phyloP scores from a whole-genome alignment of 805 yeast genomes.

The Monosporozyma servazzii region DNA sequence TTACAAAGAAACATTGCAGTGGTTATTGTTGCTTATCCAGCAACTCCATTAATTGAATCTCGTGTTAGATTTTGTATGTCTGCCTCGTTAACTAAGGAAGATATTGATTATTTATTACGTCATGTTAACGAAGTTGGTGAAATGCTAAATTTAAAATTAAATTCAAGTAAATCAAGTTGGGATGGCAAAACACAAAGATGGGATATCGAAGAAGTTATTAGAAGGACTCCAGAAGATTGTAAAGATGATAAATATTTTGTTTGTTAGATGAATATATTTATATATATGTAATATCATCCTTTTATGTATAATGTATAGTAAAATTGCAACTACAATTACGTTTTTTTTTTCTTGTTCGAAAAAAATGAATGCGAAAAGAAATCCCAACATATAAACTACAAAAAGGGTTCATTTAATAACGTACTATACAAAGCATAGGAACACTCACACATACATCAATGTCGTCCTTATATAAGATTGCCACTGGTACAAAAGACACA shows the following conservation, averaged over 20 bases:
- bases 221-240: constrained; percentile 60
- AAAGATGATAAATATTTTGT: constrained; percentile 33
- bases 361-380: not conserved
- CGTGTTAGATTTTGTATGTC: constrained; percentile 91
- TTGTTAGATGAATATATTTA: constrained; percentile 6
- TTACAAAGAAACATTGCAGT: constrained; percentile 77
- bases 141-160: constrained; percentile 59
- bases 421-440: not conserved
- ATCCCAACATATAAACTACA: not conserved
- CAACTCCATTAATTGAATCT: constrained; percentile 83
- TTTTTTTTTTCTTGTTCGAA: not conserved
- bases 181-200: constrained; percentile 68
- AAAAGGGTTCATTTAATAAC: not conserved
- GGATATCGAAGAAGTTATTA: constrained; percentile 69
- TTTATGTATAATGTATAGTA: not conserved
- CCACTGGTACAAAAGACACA: constrained; percentile 48
- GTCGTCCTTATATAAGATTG: constrained; percentile 50
- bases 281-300: not conserved
- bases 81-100: constrained; percentile 86
- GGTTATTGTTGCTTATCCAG: constrained; percentile 96
- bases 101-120: constrained; percentile 69
- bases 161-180: constrained; percentile 68
- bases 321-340: not conserved
- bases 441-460: constrained; percentile 16
- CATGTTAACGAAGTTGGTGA: constrained; percentile 75